Evolutionary conservation across 768 basidiomycete species (phyloP).

Genomic region (Suillus occidentalis): DNA sequence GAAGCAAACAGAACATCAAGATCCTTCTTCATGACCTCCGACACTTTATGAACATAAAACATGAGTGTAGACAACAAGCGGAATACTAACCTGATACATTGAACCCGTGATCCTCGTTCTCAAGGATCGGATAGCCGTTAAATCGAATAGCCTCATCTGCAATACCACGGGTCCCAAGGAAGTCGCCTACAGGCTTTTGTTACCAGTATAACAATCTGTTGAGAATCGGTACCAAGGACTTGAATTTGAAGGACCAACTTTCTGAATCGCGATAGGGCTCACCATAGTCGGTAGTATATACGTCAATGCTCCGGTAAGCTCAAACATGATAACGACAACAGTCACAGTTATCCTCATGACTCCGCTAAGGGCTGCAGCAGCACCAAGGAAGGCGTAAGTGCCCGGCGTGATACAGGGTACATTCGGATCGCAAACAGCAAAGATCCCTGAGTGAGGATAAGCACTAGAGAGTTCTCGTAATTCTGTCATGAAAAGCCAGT

Average conservation of each 20-base stretch:
- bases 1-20: conserved; percentile 69
- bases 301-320: conserved; percentile 93
- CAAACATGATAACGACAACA: conserved; percentile 99
- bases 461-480: conserved; percentile 47
- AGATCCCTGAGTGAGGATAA: conserved; percentile 82
- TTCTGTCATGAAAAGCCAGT: not conserved
- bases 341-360: conserved; percentile 97
- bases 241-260: conserved; percentile 4
- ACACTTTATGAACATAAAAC: conserved; percentile 49
- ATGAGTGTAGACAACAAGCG: not conserved
- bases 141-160: conserved; percentile 97
- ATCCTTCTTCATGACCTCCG: conserved; percentile 86
- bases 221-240: conserved; percentile 15
- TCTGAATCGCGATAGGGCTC: conserved; percentile 18
- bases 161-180: conserved; percentile 89
- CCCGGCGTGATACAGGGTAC: conserved; percentile 97
- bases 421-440: conserved; percentile 88
- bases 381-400: conserved; percentile 96
- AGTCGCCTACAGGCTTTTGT: conserved; percentile 97
- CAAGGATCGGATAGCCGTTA: conserved; percentile 96
- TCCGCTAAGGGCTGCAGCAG: conserved; percentile 93
- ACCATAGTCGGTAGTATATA: conserved; percentile 99
- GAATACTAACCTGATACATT: conserved; percentile 76
- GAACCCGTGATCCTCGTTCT: conserved; percentile 92
- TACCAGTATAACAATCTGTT: conserved; percentile 90